Conservation (phyloP, 257 asterid genomes). For the Nicotiana sylvestris region DNA sequence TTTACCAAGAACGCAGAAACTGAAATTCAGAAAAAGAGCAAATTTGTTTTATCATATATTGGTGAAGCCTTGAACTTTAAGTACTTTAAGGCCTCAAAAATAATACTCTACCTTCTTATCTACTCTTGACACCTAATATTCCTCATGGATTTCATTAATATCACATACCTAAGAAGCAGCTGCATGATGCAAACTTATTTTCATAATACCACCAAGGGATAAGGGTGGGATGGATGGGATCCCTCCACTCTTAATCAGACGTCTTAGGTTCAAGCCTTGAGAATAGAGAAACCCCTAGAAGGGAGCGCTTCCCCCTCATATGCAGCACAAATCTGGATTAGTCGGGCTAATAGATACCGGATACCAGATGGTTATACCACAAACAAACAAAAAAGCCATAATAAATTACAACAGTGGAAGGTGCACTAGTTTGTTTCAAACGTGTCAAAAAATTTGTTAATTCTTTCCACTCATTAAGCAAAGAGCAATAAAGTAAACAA, state of each 20-base stretch:
- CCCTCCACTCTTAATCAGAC: no score
- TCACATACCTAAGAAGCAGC: not conserved
- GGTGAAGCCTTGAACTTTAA: not conserved
- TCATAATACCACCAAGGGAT: not conserved
- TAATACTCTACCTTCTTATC: not conserved
- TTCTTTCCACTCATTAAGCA: not conserved
- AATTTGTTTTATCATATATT: not conserved
- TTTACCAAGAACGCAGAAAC: not conserved
- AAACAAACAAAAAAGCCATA: not conserved
- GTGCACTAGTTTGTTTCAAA: not conserved
- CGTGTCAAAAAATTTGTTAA: not conserved
- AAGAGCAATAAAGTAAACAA: slow-evolving; percentile 6
- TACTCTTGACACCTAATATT: not conserved
- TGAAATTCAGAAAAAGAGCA: not conserved
- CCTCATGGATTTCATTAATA: not conserved
- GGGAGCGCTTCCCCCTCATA: no score
- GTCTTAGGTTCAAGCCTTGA: no score
- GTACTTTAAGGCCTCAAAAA: not conserved
- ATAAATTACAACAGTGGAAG: not conserved
- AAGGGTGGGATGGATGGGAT: no score
- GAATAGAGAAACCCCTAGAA: no score
- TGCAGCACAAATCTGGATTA: not conserved
- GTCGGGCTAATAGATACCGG: not conserved
- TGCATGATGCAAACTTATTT: not conserved
- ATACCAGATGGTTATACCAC: not conserved